Evolutionary conservation across 164 flowering plant species (phyloP).

Genomic region (Magnolia sinica): DNA sequence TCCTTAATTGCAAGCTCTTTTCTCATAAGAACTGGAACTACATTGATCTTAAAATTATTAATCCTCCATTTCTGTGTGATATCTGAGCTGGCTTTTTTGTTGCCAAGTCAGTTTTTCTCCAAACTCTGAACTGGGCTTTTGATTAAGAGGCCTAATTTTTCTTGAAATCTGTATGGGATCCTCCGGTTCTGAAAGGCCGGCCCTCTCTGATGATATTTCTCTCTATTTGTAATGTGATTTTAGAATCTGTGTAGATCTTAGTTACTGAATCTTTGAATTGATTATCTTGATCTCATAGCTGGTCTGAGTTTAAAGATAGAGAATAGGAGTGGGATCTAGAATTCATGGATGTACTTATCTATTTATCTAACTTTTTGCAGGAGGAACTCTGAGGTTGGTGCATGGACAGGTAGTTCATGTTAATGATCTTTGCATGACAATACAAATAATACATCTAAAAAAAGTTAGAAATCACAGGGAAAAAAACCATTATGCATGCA

Average conservation of each 20-base stretch:
- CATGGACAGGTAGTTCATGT: conserved; percentile 29
- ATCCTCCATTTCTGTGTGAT: no score
- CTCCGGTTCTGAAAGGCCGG: not conserved
- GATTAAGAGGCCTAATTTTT: not conserved
- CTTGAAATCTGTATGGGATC: no score
- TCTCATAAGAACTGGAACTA: no score
- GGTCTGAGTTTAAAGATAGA: no score
- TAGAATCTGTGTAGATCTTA: not conserved
- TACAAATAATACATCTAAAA: not conserved
- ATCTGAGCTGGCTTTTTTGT: no score
- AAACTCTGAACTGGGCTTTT: not conserved
- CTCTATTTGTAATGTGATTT: not conserved
- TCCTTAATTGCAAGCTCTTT: no score
- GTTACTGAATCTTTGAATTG: no score
- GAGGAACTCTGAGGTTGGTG: conserved; percentile 19
- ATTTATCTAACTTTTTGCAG: conserved; percentile 16
- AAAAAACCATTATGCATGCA: not conserved
- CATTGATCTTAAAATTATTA: no score
- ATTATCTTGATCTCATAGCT: no score
- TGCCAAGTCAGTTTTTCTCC: not conserved
- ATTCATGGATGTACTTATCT: not conserved
- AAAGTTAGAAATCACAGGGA: not conserved
- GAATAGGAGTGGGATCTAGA: no score
- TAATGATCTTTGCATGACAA: not conserved
- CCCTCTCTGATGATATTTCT: not conserved